phyloP scores from a whole-genome alignment of 2,329 filamentous ascomycete genomes.

The Curvularia sp. region DNA sequence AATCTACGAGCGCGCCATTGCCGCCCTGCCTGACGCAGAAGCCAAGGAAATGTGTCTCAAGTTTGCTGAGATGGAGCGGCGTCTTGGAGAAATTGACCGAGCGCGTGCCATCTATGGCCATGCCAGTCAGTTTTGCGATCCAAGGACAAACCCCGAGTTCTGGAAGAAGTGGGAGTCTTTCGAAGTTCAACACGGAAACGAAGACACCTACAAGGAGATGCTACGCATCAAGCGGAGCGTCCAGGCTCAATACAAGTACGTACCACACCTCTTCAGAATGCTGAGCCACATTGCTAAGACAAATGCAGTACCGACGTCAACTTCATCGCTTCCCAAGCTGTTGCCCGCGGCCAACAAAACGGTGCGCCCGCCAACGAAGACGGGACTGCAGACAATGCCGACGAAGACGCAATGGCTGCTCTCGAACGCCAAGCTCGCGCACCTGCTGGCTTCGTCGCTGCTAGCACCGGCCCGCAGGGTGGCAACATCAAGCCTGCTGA shows the following conservation, averaged over 20 bases:
- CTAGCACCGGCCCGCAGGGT: slow-evolving; percentile 75
- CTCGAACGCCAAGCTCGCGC: slow-evolving; percentile 88
- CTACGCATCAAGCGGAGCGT: slow-evolving; percentile 96
- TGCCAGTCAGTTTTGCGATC: slow-evolving; percentile 96
- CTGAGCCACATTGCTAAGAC: slow-evolving; percentile 44
- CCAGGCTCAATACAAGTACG: slow-evolving; percentile 91
- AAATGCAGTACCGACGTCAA: slow-evolving; percentile 82
- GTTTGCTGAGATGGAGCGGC: slow-evolving; percentile 95
- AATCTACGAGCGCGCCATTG: slow-evolving; percentile 96
- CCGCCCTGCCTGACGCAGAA: slow-evolving; percentile 89
- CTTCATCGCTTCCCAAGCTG: slow-evolving; percentile 94
- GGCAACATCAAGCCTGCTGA: slow-evolving; percentile 60
- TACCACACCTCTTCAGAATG: slow-evolving; percentile 14
- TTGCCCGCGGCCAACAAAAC: slow-evolving; percentile 78
- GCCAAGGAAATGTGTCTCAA: slow-evolving; percentile 98
- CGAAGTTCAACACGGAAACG: slow-evolving; percentile 97
- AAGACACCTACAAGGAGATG: slow-evolving; percentile 99
- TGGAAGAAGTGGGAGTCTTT: slow-evolving; percentile 98
- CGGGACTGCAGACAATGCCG: slow-evolving; percentile 51
- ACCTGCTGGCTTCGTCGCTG: slow-evolving; percentile 88
- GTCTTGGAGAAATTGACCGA: slow-evolving; percentile 91
- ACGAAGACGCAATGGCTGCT: slow-evolving; percentile 84
- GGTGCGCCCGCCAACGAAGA: slow-evolving; percentile 54
- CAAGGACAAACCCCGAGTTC: slow-evolving; percentile 85
- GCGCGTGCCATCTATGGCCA: slow-evolving; percentile 96